Evolutionary conservation across 805 yeast species (phyloP), one percentile per base, ranked within the genome.

Genomic region (Maudiozyma pseudohumilis): DNA sequence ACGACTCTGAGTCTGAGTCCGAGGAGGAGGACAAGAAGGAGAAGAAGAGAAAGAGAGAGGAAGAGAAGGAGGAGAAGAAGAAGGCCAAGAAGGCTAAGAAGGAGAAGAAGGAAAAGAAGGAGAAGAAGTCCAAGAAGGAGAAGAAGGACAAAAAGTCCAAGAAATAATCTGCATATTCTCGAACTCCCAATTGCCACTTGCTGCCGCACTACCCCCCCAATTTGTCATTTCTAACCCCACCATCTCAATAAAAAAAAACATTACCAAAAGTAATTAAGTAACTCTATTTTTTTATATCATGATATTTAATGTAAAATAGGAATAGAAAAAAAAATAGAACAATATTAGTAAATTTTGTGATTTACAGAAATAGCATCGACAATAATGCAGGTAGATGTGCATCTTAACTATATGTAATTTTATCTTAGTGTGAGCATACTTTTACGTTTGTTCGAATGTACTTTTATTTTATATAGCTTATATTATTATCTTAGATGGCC

Each of bases 1-100:
- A 60, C 29, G 60, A 61, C 40, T 64, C 64, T 44, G 61, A 62
- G 32, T 59, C 65, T 44, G 61, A 60, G 39, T 52, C 56, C 34
- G 47, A 56, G 40, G 53, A 61, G 41, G 59, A 64, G 42, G 49
- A 61, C 48, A 52, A 63, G 44, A 44, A 56, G 40, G 53, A 59
- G 47, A 53, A 63, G 46, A 55, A 56, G 28, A 52, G 61, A 48
- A 52, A 56, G 47, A 57, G 63, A 55, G 40, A 51, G 48, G 4
- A 62, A 60, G 49, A 59, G 61, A 37, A 59, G 53, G 13, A 59
- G 62, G 51, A 58, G 42, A 48, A 53, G 31, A 50, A 50, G 48
- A 54, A 53, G 40, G 43, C 44, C 13, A 52, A 60, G 40, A 53
- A 56, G 35, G 49, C 54, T 4, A 60, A 61, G 45, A 57, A 61